Conservation (phyloP, 495 filamentous ascomycete species). For the Thozetella sp. region DNA sequence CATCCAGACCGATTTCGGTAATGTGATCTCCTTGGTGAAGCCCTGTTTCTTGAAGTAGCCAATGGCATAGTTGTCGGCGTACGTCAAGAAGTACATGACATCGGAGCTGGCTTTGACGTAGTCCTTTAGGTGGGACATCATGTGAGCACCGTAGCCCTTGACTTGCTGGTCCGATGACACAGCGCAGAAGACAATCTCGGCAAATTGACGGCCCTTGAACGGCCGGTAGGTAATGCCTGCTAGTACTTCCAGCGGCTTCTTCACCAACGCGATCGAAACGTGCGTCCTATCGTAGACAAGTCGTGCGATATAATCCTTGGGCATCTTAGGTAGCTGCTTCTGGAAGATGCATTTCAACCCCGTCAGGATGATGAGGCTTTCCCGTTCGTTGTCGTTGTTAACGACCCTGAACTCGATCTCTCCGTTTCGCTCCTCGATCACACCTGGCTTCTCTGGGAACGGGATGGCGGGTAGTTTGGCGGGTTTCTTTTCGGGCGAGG, state of each 20-base stretch:
- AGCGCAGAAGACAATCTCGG: conserved; percentile 98
- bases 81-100: conserved; percentile 98
- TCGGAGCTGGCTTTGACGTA: conserved; percentile 96
- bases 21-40: conserved; percentile 97
- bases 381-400: conserved; percentile 88
- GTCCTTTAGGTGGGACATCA: conserved; percentile 98
- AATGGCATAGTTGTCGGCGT: conserved; percentile 98
- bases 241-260: conserved; percentile 92
- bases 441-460: conserved; percentile 91
- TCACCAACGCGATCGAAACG: conserved; percentile 94
- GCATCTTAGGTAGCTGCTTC: conserved; percentile 98
- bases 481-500: conserved; percentile 54
- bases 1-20: conserved; percentile 93
- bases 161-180: conserved; percentile 98
- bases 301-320: conserved; percentile 96
- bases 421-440: conserved; percentile 90
- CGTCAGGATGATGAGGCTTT: conserved; percentile 92
- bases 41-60: conserved; percentile 99
- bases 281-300: conserved; percentile 97
- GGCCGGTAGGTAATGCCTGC: conserved; percentile 97
- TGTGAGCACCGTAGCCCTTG: conserved; percentile 95
- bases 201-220: conserved; percentile 90
- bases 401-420: conserved; percentile 98
- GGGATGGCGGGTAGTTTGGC: conserved; percentile 60
- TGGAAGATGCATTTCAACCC: conserved; percentile 98